Base-by-base conservation (phyloP, 306 rosid species). In the Casuarina equisetifolia region DNA sequence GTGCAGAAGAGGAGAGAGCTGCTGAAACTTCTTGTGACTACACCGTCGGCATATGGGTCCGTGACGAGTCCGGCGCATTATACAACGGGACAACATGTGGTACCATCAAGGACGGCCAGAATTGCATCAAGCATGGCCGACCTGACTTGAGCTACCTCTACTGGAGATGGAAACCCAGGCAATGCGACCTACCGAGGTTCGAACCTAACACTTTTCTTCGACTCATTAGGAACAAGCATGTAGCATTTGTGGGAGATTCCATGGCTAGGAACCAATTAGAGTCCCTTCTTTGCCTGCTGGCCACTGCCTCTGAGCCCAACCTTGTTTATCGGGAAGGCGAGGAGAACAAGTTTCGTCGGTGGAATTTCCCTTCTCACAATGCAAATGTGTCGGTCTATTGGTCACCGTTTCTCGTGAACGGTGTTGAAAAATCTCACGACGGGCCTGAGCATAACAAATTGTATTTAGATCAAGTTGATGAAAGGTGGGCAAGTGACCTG, bases 221-320 rank as follows among this genome's bases (percentile, higher is more conserved):
- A 49, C 79, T 90, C 39, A 36, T 92, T 61, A 76, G 45, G 0
- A 87, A 88, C 91, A 92, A 90, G 70, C 91, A 92, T 44, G 5
- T 94, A 72, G 97, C 97, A 39, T 90, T 94, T 87, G 90, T 94
- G 1, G 98, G 98, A 3, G 98, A 94, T 52, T 94, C 98, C 76
- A 84, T 94, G 93, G 98, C 98, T 15, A 94, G 98, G 82, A 94
- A 94, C 88, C 98, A 94, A 73, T 70, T 92, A 67, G 98, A 94
- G 79, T 94, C 98, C 1, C 97, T 94, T 67, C 94, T 94, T n/a
- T 94, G 98, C 78, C 74, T 92, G 91, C 16, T 94, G 15, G 62
- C 97, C 78, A 80, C 93, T 40, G 82, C 67, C 25, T 89, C 93
- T 9, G 54, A 69, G 17, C 97, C 97, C 7, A 58, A 84, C 20